phyloP scores from a whole-genome alignment of 768 basidiomycete species.

The Suillus lakei region DNA sequence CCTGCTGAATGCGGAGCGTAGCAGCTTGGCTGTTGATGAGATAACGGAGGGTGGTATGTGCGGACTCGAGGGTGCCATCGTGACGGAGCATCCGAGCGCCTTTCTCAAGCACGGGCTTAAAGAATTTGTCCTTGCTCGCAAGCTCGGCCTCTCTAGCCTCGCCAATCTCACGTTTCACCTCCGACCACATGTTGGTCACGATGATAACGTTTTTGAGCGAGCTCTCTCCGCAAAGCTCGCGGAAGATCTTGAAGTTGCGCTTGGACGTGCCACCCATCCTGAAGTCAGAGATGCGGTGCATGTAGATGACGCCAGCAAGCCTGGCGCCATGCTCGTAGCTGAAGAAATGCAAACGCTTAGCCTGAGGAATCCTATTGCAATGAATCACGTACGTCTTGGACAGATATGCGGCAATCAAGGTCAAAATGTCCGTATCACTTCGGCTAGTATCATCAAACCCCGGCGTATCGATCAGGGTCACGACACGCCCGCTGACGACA shows the following conservation, averaged over 20 bases:
- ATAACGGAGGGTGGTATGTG: slow-evolving; percentile 45
- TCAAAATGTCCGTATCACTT: slow-evolving; percentile 48
- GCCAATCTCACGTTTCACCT: slow-evolving; percentile 43
- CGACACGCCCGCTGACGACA: slow-evolving; percentile 40
- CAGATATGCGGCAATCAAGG: slow-evolving; percentile 43
- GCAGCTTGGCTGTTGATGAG: slow-evolving; percentile 46
- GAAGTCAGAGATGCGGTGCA: slow-evolving; percentile 58
- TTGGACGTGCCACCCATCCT: slow-evolving; percentile 55
- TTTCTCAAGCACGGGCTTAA: slow-evolving; percentile 55
- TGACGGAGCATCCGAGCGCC: slow-evolving; percentile 52
- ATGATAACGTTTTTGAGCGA: slow-evolving; percentile 55
- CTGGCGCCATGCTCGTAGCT: slow-evolving; percentile 42
- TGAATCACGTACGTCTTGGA: slow-evolving; percentile 12
- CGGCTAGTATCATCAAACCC: slow-evolving; percentile 56
- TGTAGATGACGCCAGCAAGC: slow-evolving; percentile 58
- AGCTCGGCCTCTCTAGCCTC: slow-evolving; percentile 52
- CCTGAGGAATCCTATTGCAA: neutral
- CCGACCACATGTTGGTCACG: slow-evolving; percentile 59
- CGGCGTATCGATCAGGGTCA: slow-evolving; percentile 57
- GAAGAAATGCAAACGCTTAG: neutral
- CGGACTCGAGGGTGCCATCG: slow-evolving; percentile 43
- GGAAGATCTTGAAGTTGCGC: slow-evolving; percentile 56
- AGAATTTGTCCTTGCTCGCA: slow-evolving; percentile 46
- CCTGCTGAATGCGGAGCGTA: slow-evolving; percentile 56
- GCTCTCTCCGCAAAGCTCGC: slow-evolving; percentile 54